Base-by-base conservation (phyloP, 1,284 basidiomycete species). In the Tilletia walkeri region DNA sequence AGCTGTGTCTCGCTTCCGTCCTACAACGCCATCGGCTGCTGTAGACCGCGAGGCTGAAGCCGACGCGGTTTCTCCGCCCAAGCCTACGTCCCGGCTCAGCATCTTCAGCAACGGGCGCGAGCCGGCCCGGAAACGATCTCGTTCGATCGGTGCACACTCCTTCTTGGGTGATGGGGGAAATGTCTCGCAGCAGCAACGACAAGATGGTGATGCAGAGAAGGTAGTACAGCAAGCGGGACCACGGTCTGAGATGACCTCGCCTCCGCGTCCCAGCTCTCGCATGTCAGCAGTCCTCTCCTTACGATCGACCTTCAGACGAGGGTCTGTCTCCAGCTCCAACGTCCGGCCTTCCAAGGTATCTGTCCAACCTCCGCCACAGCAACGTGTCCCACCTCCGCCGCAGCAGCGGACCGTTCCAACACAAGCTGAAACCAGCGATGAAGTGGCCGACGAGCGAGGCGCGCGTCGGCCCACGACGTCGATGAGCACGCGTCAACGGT, bases 251-350 rank as follows among this genome's bases (percentile, higher is more conserved):
- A 10, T 30, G 56, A 9, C 20, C 20, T 34, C 24, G 30, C 36
- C 56, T 30, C 36, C 56, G 9, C 56, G 56, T 16, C 56, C 56
- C 20, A 61, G 24, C 56, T 61, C 56, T 9, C 56, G 56, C 56
- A 61, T 61, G 56, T 9, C 56, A 14, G 5, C 56, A 6, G 56
- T 61, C 7, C 56, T 61, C 7, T 61, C 56, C 56, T 34, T 61
- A 6, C 56, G 56, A 14, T 30, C 56, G 20, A 16, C 12, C n/a
- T 38, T 61, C 56, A 6, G 56, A 36, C 20, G 56, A 16, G 14
- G 16, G 20, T 56, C 56, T 2, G 18, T 34, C 24, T 38, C 56
- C 24, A 30, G 14, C 16, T 56, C 56, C 18, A 18, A 7, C 18
- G 50, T 53, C 18, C 50, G 6, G 4, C 50, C 50, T 12, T 24